Base-by-base conservation (phyloP, 2,329 filamentous ascomycete genomes). In the Periconia sp. region DNA sequence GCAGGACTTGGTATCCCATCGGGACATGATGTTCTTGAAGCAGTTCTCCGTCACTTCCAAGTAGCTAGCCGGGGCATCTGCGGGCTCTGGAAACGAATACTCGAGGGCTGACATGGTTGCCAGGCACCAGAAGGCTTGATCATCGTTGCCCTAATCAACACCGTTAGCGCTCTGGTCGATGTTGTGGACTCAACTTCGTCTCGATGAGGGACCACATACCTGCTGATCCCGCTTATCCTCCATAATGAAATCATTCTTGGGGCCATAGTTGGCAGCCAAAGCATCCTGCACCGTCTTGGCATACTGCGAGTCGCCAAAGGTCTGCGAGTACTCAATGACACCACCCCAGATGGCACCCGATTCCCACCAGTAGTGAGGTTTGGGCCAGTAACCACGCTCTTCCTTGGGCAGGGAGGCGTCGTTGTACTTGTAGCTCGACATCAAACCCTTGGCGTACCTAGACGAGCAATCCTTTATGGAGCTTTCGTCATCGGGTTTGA, bases 91-190 rank as follows among this genome's bases (percentile, higher is more conserved):
- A 53, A 87, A 87, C 68, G 85, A 83, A 55, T 84, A 81, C 72
- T 91, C 88, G 2, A 88, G 84, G 0, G 88, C 88, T 6, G 85
- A 78, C 69, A 91, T 81, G 56, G 85, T 81, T 14, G 85, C 80
- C 23, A 90, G 85, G 11, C 81, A 85, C 88, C 88, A 91, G 68
- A 90, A 90, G 31, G 84, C 85, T 66, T 90, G 85, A 65, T 91
- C 88, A 60, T 91, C 88, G 60, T 91, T 91, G 49, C 88, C 87
- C 69, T 88, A 47, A 19, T 44, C 3, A 27, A 5, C 8, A 27
- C 2, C 2, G 40, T 57, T 41, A 59, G 51, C 17, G 8, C 6
- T n/a, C 37, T 19, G 33, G 3, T 23, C 42, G 18, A 13, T 44
- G 3, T 27, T 3, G 23, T 41, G 10, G 37, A 41, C 5, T 41